These are phyloP conservation scores for Leucosporidium scottii DNA, from an alignment of 768 basidiomycete species.

Conservation along the genomic window DNA sequence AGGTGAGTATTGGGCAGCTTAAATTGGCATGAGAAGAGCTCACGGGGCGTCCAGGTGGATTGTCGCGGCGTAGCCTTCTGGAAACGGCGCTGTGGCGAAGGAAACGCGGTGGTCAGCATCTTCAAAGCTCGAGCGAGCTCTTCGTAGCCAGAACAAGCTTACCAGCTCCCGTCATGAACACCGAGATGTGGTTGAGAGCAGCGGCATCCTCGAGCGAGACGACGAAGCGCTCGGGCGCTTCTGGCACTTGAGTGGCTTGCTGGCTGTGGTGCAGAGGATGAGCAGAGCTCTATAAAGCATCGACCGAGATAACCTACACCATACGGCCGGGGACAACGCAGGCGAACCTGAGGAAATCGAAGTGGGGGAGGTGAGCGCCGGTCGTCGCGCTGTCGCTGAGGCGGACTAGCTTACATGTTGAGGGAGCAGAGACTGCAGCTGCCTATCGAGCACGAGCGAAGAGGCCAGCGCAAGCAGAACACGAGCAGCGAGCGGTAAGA, in stretches of 20 bases:
- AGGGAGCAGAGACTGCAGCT: too few species aligned
- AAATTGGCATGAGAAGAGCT: neutral
- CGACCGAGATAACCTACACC: neutral
- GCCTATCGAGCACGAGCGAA: too few species aligned
- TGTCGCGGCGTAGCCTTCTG: slow-evolving; percentile 27
- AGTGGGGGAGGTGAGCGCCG: neutral
- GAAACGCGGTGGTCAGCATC: neutral
- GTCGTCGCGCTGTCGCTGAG: slow-evolving; percentile 6
- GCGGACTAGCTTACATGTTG: too few species aligned
- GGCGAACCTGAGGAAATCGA: neutral
- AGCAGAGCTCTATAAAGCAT: too few species aligned
- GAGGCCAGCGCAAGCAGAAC: too few species aligned
- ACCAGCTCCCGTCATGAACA: slow-evolving; percentile 76
- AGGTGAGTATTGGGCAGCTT: neutral
- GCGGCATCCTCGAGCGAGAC: slow-evolving; percentile 67
- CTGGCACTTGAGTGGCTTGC: slow-evolving; percentile 15
- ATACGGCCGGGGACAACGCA: slow-evolving; percentile 4
- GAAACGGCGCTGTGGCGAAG: slow-evolving; percentile 4
- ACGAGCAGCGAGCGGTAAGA: too few species aligned
- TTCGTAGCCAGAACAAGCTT: neutral
- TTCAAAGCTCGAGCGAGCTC: too few species aligned
- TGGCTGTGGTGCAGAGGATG: neutral
- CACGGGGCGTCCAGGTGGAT: slow-evolving; percentile 27
- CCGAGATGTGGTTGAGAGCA: slow-evolving; percentile 74
- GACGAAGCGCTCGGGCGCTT: slow-evolving; percentile 51